A percentile compares a stretch with the other conserved stretches of the same genome.
phyloP scores from a whole-genome alignment of 2,329 filamentous ascomycete genomes.

The Claviceps cyperi region DNA sequence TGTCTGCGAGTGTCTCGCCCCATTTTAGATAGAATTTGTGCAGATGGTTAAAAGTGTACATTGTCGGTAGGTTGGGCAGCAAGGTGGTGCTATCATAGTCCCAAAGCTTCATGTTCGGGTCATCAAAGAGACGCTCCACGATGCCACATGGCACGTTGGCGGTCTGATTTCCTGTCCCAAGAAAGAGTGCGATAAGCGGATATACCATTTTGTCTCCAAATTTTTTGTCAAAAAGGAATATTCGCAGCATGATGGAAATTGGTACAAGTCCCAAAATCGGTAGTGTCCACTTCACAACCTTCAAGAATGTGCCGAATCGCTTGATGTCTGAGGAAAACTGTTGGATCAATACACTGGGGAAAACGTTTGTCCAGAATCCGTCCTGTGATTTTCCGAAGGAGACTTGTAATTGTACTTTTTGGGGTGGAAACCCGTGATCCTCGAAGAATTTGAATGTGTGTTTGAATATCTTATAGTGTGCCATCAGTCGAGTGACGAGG shows the following conservation, averaged over 20 bases:
- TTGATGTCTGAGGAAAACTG: conserved; percentile 41
- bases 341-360: conserved; percentile 42
- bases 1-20: conserved; percentile 36
- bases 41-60: conserved; percentile 52
- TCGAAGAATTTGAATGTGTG: conserved; percentile 53
- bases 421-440: conserved; percentile 38
- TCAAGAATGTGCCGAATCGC: conserved; percentile 40
- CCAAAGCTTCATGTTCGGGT: conserved; percentile 46
- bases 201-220: conserved; percentile 59
- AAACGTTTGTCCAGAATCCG: conserved; percentile 52
- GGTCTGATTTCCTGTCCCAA: conserved; percentile 62
- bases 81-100: conserved; percentile 40
- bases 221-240: conserved; percentile 55
- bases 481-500: background rate
- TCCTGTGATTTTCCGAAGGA: conserved; percentile 45
- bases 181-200: conserved; percentile 57
- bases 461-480: conserved; percentile 40
- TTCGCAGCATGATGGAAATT: conserved; percentile 48
- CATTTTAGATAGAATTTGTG: conserved; percentile 46
- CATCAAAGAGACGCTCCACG: conserved; percentile 44
- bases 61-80: conserved; percentile 44
- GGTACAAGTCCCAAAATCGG: conserved; percentile 44
- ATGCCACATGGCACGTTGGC: conserved; percentile 57
- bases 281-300: conserved; percentile 44
- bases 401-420: conserved; percentile 46